Percentiles rank a stretch among this genome's conserved stretches.
Conservation (phyloP, 768 basidiomycete genomes). For the Strobilomyces echinocephalus region DNA sequence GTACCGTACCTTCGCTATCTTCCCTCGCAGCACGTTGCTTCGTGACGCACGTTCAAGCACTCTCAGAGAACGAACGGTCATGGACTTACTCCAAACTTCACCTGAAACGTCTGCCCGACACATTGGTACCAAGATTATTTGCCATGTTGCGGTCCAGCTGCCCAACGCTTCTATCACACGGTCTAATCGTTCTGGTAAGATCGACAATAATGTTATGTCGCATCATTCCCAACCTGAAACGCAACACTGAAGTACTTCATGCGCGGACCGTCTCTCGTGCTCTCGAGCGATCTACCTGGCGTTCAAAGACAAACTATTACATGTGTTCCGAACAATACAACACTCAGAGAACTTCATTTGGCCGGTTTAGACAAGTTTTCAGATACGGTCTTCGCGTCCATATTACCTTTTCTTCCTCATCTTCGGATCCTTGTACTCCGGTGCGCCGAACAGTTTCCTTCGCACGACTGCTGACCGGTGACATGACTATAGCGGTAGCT, state of each 20-base stretch:
- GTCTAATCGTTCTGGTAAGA: constrained; percentile 52
- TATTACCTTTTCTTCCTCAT: constrained; percentile 41
- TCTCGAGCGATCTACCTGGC: constrained; percentile 48
- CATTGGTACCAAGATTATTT: constrained; percentile 47
- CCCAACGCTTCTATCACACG: constrained; percentile 49
- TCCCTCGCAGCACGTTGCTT: constrained; percentile 50
- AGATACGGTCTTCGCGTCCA: constrained; percentile 48
- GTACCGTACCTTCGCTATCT: constrained; percentile 40
- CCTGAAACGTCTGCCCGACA: constrained; percentile 49
- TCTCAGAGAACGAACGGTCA: constrained; percentile 35
- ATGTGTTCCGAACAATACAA: constrained; percentile 32
- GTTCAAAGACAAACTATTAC: constrained; percentile 47
- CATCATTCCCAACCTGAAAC: not conserved
- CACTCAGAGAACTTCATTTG: constrained; percentile 46
- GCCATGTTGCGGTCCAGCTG: constrained; percentile 44
- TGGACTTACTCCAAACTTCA: constrained; percentile 40
- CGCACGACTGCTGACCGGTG: constrained; percentile 10
- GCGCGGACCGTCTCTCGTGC: constrained; percentile 45
- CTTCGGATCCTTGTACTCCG: constrained; percentile 50
- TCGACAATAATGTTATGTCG: not conserved
- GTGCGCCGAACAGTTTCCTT: constrained; percentile 33
- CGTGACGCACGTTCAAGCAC: constrained; percentile 37
- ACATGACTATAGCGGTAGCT: constrained; percentile 46
- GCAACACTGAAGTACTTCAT: constrained; percentile 47
- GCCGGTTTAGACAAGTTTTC: constrained; percentile 48